These are phyloP conservation scores for Xylariaceae sp. DNA, from an alignment of 2,329 filamentous ascomycete genomes.

Conservation along the genomic window DNA sequence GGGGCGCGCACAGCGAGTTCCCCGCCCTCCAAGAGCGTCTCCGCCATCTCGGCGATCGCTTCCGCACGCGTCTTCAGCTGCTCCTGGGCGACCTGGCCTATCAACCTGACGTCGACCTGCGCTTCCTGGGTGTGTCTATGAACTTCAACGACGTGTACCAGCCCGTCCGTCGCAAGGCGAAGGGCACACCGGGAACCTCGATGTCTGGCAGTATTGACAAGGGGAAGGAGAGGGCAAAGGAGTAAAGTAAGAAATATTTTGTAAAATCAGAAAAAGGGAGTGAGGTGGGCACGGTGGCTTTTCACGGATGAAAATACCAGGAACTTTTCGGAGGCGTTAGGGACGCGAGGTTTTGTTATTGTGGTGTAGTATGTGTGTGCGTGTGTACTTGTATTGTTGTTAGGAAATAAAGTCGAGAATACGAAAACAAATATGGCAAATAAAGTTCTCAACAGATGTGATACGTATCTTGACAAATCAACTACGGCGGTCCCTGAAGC, in stretches of 20 bases:
- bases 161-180: slow-evolving; percentile 62
- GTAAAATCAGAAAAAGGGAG: no score
- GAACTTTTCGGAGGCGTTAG: background rate
- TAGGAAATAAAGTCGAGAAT: background rate
- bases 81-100: slow-evolving; percentile 86
- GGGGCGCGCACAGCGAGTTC: slow-evolving; percentile 61
- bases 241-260: background rate
- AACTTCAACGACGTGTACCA: slow-evolving; percentile 98
- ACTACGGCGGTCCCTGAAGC: no score
- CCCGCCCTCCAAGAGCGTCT: slow-evolving; percentile 71
- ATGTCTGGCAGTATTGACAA: slow-evolving; percentile 10
- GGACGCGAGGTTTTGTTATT: no score
- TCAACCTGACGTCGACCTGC: slow-evolving; percentile 90
- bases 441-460: no score
- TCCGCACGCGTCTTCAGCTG: slow-evolving; percentile 70
- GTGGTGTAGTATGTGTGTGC: background rate
- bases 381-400: background rate
- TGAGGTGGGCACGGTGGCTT: no score
- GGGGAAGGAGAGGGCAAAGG: slow-evolving; percentile 15
- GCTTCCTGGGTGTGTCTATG: slow-evolving; percentile 94
- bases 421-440: background rate
- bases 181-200: slow-evolving; percentile 27
- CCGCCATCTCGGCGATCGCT: slow-evolving; percentile 65
- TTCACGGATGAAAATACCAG: background rate
- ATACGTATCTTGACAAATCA: no score